phyloP scores from a whole-genome alignment of 2,329 filamentous ascomycete species.

The Chlorencoelia australis region DNA sequence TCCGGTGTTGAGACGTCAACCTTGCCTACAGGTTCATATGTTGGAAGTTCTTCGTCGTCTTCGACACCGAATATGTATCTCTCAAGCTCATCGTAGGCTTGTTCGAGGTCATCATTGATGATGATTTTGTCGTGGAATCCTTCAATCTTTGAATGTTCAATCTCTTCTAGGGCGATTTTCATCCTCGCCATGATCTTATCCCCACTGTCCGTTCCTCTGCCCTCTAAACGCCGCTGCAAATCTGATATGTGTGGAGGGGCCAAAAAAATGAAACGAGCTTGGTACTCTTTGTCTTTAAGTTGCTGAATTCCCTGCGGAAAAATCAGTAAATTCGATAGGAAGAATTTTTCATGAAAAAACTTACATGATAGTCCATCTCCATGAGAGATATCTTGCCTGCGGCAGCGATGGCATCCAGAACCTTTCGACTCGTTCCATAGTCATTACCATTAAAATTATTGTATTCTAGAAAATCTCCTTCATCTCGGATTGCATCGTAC shows the following conservation, averaged over 20 bases:
- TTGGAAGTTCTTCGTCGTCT: constrained; percentile 6
- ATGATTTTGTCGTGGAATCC: constrained; percentile 42
- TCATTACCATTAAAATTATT: constrained; percentile 38
- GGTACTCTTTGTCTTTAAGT: constrained; percentile 46
- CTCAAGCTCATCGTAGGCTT: constrained; percentile 38
- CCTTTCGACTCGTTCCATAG: constrained; percentile 47
- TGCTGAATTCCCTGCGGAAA: constrained; percentile 41
- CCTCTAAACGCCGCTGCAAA: constrained; percentile 33
- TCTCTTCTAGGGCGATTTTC: constrained; percentile 29
- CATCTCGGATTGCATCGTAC: constrained; percentile 48
- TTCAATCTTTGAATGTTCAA: constrained; percentile 35
- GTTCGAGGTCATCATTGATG: constrained; percentile 40
- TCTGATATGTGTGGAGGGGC: constrained; percentile 32
- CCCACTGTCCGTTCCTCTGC: constrained; percentile 34
- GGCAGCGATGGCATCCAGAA: constrained; percentile 41
- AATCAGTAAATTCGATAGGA: not conserved
- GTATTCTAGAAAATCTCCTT: constrained; percentile 49
- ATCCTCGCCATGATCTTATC: constrained; percentile 38
- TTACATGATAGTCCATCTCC: constrained; percentile 43
- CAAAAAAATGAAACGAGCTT: constrained; percentile 45
- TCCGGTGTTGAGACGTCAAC: too few relatives aligned
- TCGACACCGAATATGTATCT: constrained; percentile 35
- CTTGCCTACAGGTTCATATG: too few relatives aligned
- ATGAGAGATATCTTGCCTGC: constrained; percentile 50
- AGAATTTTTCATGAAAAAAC: constrained; percentile 11